These are phyloP conservation scores for Perkinsus olseni DNA, from an alignment of 169 alveolate genomes.

Conservation along the genomic window DNA sequence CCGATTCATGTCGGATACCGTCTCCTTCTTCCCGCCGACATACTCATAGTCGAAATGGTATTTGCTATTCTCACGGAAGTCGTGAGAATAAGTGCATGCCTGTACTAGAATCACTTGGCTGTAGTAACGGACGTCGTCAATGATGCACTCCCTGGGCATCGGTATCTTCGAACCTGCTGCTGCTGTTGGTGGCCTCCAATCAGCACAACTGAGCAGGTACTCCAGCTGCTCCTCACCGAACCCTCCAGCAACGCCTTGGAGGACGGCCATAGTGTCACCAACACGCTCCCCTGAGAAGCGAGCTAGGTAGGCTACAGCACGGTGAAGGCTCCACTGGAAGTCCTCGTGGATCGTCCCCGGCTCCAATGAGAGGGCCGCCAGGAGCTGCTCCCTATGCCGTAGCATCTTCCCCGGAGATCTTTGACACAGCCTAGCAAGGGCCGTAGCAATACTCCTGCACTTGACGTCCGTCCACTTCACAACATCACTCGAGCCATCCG, in stretches of 20 bases:
- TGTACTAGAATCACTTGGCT: background rate
- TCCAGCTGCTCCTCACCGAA: background rate
- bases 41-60: background rate
- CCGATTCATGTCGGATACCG: background rate
- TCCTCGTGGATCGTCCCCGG: background rate
- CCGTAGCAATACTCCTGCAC: background rate
- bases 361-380: background rate
- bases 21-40: background rate
- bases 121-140: background rate
- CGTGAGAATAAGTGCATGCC: background rate
- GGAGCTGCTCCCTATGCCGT: background rate
- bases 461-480: background rate
- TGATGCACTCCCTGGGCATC: background rate
- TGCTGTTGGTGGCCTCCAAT: background rate
- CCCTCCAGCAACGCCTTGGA: too few relatives aligned
- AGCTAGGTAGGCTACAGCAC: background rate
- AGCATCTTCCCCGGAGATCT: background rate
- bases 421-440: background rate
- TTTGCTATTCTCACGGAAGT: background rate
- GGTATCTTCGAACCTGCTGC: background rate
- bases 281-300: background rate
- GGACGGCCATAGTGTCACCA: background rate
- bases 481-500: too few relatives aligned
- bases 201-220: background rate
- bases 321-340: background rate